A percentile compares a stretch with the other conserved stretches of the same genome.
Evolutionary conservation across 176 grass and related monocot genomes (phyloP).

Genomic region (Triticum monococcum): DNA sequence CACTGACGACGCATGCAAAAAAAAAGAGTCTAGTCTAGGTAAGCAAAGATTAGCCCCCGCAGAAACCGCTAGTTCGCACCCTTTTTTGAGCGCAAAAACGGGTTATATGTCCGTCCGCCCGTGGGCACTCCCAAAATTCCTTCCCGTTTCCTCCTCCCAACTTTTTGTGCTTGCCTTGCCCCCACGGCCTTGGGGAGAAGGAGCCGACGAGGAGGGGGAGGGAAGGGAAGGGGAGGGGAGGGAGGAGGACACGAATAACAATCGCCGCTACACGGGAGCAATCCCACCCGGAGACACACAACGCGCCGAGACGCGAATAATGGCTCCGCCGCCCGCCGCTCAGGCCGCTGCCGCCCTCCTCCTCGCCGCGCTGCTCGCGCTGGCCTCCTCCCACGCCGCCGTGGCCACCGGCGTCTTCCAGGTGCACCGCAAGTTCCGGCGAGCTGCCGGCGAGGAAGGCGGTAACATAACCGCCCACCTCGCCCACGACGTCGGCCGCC

Average conservation of each 20-base stretch:
- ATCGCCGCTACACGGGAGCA: not conserved
- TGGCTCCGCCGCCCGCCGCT: constrained; percentile 2
- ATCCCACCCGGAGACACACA: not conserved
- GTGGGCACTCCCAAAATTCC: not conserved
- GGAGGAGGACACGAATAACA: not conserved
- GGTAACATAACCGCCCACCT: constrained; percentile 27
- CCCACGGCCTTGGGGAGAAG: not conserved
- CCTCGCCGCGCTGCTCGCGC: not conserved
- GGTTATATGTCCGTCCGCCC: not conserved
- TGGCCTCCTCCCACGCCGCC: not conserved
- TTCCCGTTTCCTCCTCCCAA: not conserved
- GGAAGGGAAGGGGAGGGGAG: not conserved
- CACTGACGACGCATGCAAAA: too few species aligned
- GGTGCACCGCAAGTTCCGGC: constrained; percentile 43
- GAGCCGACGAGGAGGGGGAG: not conserved
- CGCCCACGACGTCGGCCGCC: constrained; percentile 52
- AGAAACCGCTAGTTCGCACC: constrained; percentile 14
- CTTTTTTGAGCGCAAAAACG: not conserved
- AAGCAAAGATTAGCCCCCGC: not conserved
- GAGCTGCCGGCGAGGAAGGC: not conserved
- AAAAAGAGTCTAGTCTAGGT: too few species aligned
- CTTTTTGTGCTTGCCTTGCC: not conserved
- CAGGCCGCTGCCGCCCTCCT: constrained; percentile 15
- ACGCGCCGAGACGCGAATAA: not conserved
- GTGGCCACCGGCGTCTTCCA: constrained; percentile 35